phyloP scores from a whole-genome alignment of 2,329 filamentous ascomycete genomes.

The Pezicula radicicola region DNA sequence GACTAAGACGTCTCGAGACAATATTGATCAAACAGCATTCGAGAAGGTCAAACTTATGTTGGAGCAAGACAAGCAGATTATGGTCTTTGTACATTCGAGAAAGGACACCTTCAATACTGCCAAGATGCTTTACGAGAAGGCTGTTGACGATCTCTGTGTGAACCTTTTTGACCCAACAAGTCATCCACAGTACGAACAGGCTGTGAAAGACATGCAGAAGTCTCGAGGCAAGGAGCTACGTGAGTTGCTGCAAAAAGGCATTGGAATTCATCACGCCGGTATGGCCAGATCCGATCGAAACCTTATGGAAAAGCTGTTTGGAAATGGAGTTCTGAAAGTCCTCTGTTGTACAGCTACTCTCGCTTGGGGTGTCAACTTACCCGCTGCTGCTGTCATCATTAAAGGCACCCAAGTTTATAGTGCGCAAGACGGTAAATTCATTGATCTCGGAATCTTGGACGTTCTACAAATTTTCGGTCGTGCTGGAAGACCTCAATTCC shows the following conservation, averaged over 20 bases:
- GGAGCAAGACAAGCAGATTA: constrained; percentile 87
- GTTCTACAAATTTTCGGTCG: constrained; percentile 98
- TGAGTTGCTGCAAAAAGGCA: constrained; percentile 84
- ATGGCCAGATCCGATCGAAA: constrained; percentile 95
- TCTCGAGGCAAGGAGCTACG: constrained; percentile 84
- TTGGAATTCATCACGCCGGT: constrained; percentile 94
- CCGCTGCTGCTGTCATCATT: constrained; percentile 93
- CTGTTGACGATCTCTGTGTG: constrained; percentile 72
- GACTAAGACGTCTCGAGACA: constrained; percentile 78
- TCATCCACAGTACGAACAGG: constrained; percentile 78
- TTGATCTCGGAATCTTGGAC: constrained; percentile 93
- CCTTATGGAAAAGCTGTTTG: constrained; percentile 89
- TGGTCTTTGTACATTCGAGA: constrained; percentile 98
- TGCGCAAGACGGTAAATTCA: constrained; percentile 92
- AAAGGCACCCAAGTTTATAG: constrained; percentile 98
- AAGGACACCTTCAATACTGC: constrained; percentile 92
- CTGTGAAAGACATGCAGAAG: constrained; percentile 78
- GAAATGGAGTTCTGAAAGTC: constrained; percentile 89
- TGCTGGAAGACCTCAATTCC: constrained; percentile 95
- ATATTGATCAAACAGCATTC: constrained; percentile 82
- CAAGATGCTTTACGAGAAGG: constrained; percentile 81
- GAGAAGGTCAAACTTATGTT: constrained; percentile 96
- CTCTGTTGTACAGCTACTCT: constrained; percentile 97
- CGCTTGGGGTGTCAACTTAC: constrained; percentile 98
- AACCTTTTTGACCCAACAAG: constrained; percentile 80